These are phyloP conservation scores for Dactylis glomerata DNA, from an alignment of 176 grass and related monocot species.

Conservation along the genomic window DNA sequence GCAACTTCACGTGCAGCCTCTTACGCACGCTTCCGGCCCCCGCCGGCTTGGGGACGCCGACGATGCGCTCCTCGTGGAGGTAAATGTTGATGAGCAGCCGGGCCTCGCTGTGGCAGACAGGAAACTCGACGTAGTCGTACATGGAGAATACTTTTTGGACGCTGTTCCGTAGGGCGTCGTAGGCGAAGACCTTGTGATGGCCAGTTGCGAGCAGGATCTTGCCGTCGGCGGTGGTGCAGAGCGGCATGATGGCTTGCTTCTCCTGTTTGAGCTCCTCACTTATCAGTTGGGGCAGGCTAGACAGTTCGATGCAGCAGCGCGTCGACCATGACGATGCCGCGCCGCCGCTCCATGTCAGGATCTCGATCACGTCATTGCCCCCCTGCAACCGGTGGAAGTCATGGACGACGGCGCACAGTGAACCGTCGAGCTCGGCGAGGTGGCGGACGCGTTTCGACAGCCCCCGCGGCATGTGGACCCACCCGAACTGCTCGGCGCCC, in stretches of 20 bases:
- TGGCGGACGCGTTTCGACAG: background rate
- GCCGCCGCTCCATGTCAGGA: background rate
- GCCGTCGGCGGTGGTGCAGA: background rate
- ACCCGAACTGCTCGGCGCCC: background rate
- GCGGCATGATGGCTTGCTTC: background rate
- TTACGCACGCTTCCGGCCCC: no score
- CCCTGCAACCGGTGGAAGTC: background rate
- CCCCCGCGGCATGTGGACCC: background rate
- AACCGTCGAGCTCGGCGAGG: constrained; percentile 6
- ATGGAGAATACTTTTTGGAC: background rate
- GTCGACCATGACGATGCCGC: background rate
- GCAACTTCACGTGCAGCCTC: background rate
- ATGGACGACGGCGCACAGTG: background rate
- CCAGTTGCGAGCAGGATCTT: constrained; percentile 13
- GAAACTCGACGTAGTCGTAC: background rate
- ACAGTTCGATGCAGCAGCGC: background rate
- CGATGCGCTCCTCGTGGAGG: background rate
- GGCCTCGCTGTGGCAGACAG: background rate
- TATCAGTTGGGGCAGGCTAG: background rate
- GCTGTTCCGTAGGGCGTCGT: background rate
- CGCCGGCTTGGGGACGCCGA: background rate
- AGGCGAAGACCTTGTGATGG: background rate
- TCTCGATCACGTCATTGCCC: background rate
- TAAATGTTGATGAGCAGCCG: background rate
- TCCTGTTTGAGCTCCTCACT: constrained; percentile 2